phyloP scores from a whole-genome alignment of 2,329 filamentous ascomycete genomes.

The Falciphora oryzae region DNA sequence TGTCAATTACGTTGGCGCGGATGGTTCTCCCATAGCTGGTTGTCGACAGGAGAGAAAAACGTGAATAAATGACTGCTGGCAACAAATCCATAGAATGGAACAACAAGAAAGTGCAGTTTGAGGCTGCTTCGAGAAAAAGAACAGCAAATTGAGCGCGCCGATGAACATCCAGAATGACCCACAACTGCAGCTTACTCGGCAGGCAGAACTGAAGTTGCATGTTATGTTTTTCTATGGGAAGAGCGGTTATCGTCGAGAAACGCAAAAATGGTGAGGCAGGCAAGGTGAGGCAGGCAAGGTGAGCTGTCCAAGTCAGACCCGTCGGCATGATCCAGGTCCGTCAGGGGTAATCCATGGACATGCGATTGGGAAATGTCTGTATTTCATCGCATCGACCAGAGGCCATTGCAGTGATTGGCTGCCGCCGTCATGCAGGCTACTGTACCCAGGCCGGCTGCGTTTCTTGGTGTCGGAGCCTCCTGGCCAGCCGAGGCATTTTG shows the following conservation, averaged over 20 bases:
- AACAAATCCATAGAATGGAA: too few species aligned
- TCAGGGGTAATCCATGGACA: background rate
- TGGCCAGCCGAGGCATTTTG: too few species aligned
- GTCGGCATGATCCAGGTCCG: background rate
- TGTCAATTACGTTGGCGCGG: too few species aligned
- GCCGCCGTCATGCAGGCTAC: background rate
- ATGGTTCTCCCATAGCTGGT: too few species aligned
- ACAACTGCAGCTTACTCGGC: background rate
- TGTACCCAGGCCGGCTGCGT: background rate
- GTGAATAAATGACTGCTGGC: too few species aligned
- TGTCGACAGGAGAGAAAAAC: too few species aligned
- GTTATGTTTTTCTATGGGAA: background rate
- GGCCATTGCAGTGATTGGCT: background rate
- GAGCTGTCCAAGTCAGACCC: background rate
- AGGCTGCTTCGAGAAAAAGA: too few species aligned
- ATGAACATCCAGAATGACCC: background rate
- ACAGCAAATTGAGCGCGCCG: too few species aligned
- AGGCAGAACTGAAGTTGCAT: background rate
- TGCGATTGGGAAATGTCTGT: background rate
- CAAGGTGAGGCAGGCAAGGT: background rate
- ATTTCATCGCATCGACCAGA: background rate
- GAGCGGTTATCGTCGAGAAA: background rate
- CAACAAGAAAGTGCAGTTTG: too few species aligned
- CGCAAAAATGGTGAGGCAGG: background rate
- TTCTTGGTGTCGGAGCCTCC: too few species aligned